Evolutionary conservation across 768 basidiomycete genomes (phyloP).

Genomic region (Scleroderma bovista): DNA sequence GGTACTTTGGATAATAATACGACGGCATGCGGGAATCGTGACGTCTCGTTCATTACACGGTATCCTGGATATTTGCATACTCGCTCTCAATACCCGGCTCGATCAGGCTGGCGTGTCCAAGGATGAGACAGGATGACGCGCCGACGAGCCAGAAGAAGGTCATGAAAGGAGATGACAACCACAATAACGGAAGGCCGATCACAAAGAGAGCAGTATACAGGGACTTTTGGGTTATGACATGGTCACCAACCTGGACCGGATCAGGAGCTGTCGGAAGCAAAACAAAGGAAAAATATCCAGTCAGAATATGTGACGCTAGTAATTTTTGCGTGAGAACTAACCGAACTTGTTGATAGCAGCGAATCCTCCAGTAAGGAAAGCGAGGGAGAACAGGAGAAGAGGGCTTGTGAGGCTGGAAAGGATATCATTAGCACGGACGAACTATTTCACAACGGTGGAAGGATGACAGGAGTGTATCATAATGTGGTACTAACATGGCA

Average conservation of each 20-base stretch:
- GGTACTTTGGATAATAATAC: not conserved
- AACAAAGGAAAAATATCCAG: not conserved
- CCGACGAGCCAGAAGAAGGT: constrained; percentile 96
- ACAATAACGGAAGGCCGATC: constrained; percentile 86
- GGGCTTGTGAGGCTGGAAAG: constrained; percentile 69
- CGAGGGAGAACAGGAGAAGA: constrained; percentile 75
- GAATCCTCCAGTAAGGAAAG: constrained; percentile 91
- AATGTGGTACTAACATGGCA: constrained; percentile 55
- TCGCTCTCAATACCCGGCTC: constrained; percentile 97
- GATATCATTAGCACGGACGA: not conserved
- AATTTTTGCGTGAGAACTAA: constrained; percentile 32
- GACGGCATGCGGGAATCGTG: not conserved
- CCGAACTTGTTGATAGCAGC: constrained; percentile 84
- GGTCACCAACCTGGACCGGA: constrained; percentile 76
- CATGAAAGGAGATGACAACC: constrained; percentile 66
- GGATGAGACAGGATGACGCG: constrained; percentile 75
- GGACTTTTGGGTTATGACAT: constrained; percentile 81
- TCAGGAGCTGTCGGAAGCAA: constrained; percentile 56
- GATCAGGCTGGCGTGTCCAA: constrained; percentile 81
- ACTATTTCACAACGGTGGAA: not conserved
- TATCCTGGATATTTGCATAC: constrained; percentile 74
- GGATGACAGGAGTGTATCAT: not conserved
- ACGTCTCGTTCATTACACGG: constrained; percentile 36
- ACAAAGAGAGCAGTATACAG: constrained; percentile 88
- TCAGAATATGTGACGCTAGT: not conserved